Evolutionary conservation across 768 basidiomycete genomes (phyloP).

Genomic region (Scleroderma bovista): DNA sequence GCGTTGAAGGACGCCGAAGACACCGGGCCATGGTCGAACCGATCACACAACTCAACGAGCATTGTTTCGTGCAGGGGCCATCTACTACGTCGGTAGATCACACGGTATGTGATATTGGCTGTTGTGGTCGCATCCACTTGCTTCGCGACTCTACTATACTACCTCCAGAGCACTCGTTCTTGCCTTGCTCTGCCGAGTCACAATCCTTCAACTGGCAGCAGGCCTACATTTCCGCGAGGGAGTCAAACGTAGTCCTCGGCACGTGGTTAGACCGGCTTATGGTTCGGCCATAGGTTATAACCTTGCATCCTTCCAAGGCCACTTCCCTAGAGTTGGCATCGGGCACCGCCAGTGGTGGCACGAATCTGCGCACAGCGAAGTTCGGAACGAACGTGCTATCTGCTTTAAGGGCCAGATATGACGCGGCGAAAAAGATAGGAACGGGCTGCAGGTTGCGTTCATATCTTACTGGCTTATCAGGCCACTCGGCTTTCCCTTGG

Average conservation of each 20-base stretch:
- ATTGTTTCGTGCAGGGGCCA: no score
- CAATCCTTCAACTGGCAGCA: slow-evolving; percentile 43
- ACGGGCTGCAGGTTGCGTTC: slow-evolving; percentile 69
- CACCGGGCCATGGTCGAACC: no score
- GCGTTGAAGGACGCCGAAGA: no score
- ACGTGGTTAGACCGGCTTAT: slow-evolving; percentile 60
- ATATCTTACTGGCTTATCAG: slow-evolving; percentile 64
- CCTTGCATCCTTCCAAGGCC: slow-evolving; percentile 34
- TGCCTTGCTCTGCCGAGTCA: slow-evolving; percentile 20
- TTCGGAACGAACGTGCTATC: slow-evolving; percentile 56
- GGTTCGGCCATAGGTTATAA: slow-evolving; percentile 49
- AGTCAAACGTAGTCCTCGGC: slow-evolving; percentile 33
- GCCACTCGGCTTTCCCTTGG: slow-evolving; percentile 46
- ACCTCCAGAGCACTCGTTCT: not conserved
- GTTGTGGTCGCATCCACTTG: no score
- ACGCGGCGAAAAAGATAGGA: slow-evolving; percentile 48
- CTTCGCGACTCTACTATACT: not conserved
- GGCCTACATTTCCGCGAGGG: slow-evolving; percentile 42
- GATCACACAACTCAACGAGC: no score
- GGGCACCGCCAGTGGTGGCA: slow-evolving; percentile 71
- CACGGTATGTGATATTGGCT: no score
- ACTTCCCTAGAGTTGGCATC: slow-evolving; percentile 51
- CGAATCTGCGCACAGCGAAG: slow-evolving; percentile 62
- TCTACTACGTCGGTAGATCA: no score
- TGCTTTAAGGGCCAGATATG: slow-evolving; percentile 58